Percentiles rank a stretch among this genome's conserved stretches.
These are phyloP conservation scores for Adiantum capillusveneris DNA, from an alignment of 75 land plant species.

Conservation along the genomic window DNA sequence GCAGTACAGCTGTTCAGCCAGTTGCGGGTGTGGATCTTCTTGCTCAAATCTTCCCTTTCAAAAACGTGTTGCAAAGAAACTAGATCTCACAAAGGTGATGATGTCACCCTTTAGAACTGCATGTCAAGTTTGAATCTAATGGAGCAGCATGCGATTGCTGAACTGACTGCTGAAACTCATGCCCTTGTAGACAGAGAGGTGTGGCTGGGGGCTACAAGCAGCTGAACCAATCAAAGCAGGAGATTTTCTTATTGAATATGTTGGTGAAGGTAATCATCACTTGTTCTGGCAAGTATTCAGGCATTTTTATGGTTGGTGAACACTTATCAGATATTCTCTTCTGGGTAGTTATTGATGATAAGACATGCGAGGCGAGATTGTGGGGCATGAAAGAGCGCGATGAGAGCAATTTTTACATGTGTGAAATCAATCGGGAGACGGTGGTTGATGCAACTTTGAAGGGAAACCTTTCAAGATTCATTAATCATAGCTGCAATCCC, in stretches of 20 bases:
- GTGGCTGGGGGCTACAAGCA: conserved; percentile 81
- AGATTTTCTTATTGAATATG: conserved; percentile 90
- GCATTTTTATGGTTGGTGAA: too few relatives aligned
- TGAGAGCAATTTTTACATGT: conserved; percentile 82
- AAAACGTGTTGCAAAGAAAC: conserved; percentile 51
- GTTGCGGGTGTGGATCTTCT: conserved; percentile 68
- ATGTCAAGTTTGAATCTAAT: too few relatives aligned
- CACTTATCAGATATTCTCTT: too few relatives aligned
- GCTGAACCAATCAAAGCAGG: conserved; percentile 80
- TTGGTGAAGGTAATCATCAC: conserved; percentile 76
- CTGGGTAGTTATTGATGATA: conserved; percentile 82
- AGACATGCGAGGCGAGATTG: conserved; percentile 89
- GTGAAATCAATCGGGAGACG: conserved; percentile 81
- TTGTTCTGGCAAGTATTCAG: too few relatives aligned
- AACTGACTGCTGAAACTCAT: too few relatives aligned
- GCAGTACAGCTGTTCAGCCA: conserved; percentile 70
- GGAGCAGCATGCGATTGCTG: too few relatives aligned
- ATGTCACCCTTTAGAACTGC: neutral
- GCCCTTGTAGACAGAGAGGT: conserved; percentile 71
- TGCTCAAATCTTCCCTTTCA: conserved; percentile 88
- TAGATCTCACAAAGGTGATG: conserved; percentile 69
- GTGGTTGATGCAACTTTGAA: conserved; percentile 95
- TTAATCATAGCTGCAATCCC: conserved; percentile 87
- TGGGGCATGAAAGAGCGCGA: conserved; percentile 91
- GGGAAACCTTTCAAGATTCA: conserved; percentile 85